A percentile compares a stretch with the other conserved stretches of the same genome.
phyloP scores from a whole-genome alignment of 1,284 basidiomycete species.

The Apiotrichum brassicae region DNA sequence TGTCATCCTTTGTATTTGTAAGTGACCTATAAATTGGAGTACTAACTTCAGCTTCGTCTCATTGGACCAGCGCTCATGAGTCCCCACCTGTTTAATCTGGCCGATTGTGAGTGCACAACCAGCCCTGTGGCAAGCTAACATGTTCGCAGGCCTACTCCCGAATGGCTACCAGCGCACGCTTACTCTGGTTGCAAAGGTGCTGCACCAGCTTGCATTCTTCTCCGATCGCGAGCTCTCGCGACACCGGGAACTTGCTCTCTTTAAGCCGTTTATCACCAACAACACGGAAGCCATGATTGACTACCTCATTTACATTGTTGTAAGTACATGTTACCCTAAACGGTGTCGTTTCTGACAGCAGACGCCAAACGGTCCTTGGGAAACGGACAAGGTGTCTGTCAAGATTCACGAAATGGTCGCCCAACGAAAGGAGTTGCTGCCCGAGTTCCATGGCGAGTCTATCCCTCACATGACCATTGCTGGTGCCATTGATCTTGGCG shows the following conservation, averaged over 20 bases:
- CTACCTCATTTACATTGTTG: constrained; percentile 17
- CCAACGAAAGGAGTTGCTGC: constrained; percentile 11
- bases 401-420: constrained; percentile 1
- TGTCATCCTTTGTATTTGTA: constrained; percentile 36
- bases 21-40: too few species aligned
- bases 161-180: constrained; percentile 17
- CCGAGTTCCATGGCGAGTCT: constrained; percentile 10
- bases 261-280: constrained; percentile 20
- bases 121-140: not conserved
- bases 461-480: constrained; percentile 20
- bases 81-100: constrained; percentile 32
- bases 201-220: constrained; percentile 34
- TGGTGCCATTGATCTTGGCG: constrained; percentile 23
- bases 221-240: constrained; percentile 18
- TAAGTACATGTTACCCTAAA: not conserved
- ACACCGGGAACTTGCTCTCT: constrained; percentile 22
- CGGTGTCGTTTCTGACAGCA: not conserved
- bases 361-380: constrained; percentile 7
- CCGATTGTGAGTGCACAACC: constrained; percentile 3
- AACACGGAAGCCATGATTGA: constrained; percentile 26
- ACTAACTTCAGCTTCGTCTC: constrained; percentile 25
- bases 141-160: constrained; percentile 11
- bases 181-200: constrained; percentile 28
- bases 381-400: not conserved
- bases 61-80: constrained; percentile 33